Evolutionary conservation across 169 alveolate genomes (phyloP).

Genomic region (Plasmodium fragile): DNA sequence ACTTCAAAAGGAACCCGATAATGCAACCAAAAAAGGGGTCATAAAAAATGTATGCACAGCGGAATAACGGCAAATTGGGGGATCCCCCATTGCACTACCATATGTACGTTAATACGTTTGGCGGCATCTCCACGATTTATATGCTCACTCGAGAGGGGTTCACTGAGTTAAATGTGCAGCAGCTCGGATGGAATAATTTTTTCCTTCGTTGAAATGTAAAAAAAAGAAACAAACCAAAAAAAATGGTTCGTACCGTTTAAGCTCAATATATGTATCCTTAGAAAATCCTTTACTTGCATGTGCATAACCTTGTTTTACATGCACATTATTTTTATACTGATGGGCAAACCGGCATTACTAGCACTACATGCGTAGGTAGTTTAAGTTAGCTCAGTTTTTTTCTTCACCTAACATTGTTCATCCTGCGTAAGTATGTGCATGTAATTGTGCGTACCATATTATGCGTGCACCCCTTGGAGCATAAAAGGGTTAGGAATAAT

Average conservation of each 20-base stretch:
- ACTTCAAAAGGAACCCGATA: neutral
- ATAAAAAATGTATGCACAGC: neutral
- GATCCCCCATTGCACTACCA: neutral
- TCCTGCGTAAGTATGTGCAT: neutral
- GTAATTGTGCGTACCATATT: neutral
- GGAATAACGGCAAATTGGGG: neutral
- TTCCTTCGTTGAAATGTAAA: neutral
- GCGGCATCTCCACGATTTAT: neutral
- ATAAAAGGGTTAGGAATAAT: neutral
- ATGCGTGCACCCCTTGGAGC: neutral
- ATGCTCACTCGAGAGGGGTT: neutral
- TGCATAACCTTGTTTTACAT: neutral
- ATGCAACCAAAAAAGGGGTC: neutral
- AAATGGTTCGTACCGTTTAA: neutral
- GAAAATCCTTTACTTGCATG: neutral
- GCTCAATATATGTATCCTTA: neutral
- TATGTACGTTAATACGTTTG: neutral
- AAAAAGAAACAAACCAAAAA: neutral
- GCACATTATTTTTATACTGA: neutral
- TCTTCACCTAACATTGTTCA: neutral
- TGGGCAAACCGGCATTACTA: neutral
- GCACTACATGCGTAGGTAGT: neutral
- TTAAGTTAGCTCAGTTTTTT: slow-evolving; percentile 1
- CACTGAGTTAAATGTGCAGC: neutral
- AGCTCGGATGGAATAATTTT: neutral